Evolutionary conservation across 192 early-diverging fungal genomes (phyloP), one percentile per base, ranked within the genome.

Genomic region (Coemansia sp.): DNA sequence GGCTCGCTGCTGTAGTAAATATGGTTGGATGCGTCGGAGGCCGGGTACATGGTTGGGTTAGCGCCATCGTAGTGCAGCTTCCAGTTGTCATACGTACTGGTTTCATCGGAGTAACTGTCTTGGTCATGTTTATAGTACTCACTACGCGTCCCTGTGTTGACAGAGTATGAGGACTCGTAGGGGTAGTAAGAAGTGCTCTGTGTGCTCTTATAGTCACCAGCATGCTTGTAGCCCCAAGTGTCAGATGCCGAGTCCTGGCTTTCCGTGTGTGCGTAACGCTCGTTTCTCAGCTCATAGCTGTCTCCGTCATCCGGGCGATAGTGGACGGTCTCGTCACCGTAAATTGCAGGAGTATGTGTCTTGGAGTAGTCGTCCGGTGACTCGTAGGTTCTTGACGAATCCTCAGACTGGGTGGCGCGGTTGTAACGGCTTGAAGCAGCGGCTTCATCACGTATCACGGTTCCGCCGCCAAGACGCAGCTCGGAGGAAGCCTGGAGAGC

Each of bases 401-500:
- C n/a, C n/a, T n/a, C n/a, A n/a, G n/a, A n/a, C n/a, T n/a, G n/a
- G n/a, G n/a, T n/a, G n/a, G n/a, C n/a, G 11, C 38, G 6, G 20
- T 25, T 35, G 7, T 45, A 30, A 15, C 46, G 64, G 14, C 41
- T 46, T 19, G 46, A 27, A 28, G 27, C 44, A 0, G 53, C 68
- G 22, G 49, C 68, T 32, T 64, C 68, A 37, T 72, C 68, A 23
- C 47, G 68, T 4, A 64, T 53, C 46, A 58, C 27, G 2, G 68
- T 52, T 24, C 30, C 43, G 5, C 17, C 44, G n/a, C 30, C 51
- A 2, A 72, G 47, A 23, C 63, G 61, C 7, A 72, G 62, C 52
- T 64, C 69, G 0, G 69, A 50, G 4, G 69, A 72, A 6, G 60
- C 69, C 15, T 65, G 53, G 6, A 57, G 29, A 2, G 69, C 69